Evolutionary conservation across 2,329 filamentous ascomycete genomes (phyloP).

Genomic region (Helicocarpus griseus): DNA sequence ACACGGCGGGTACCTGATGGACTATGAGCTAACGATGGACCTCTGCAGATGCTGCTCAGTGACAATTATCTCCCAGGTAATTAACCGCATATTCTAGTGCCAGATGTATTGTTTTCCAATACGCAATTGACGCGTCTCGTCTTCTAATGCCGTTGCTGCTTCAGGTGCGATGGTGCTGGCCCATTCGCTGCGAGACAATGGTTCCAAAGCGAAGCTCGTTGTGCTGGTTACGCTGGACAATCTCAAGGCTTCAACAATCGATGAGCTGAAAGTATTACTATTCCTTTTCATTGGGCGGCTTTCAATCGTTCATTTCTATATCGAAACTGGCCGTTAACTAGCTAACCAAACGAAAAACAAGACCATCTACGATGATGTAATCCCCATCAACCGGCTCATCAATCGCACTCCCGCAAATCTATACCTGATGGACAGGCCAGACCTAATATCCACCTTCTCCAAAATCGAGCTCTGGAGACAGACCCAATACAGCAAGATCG

Average conservation of each 20-base stretch:
- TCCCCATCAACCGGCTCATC: conserved; percentile 70
- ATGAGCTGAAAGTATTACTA: conserved; percentile 60
- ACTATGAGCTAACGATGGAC: conserved; percentile 3
- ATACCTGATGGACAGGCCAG: conserved; percentile 80
- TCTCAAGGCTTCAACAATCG: conserved; percentile 63
- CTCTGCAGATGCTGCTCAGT: conserved; percentile 81
- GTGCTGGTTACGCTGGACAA: conserved; percentile 74
- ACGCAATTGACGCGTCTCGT: conserved; percentile 6
- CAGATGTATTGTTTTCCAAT: conserved; percentile 7
- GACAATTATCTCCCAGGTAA: conserved; percentile 88
- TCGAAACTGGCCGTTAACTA: not conserved
- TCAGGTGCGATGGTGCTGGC: conserved; percentile 84
- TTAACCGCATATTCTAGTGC: conserved; percentile 15
- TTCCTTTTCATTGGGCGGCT: conserved; percentile 6
- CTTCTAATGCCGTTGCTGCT: conserved; percentile 7
- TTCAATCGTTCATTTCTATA: not conserved
- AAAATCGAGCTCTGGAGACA: conserved; percentile 94
- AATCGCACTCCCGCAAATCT: conserved; percentile 74
- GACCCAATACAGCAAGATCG: conserved; percentile 79
- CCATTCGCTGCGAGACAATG: conserved; percentile 86
- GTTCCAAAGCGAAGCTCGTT: conserved; percentile 75
- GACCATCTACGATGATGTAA: conserved; percentile 78
- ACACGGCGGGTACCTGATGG: not conserved
- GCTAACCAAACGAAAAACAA: conserved; percentile 30
- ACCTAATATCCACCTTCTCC: conserved; percentile 87